A percentile compares a stretch with the other conserved stretches of the same genome.
Evolutionary conservation across 1,284 basidiomycete species (phyloP).

Genomic region (Sporisorium exsertum): DNA sequence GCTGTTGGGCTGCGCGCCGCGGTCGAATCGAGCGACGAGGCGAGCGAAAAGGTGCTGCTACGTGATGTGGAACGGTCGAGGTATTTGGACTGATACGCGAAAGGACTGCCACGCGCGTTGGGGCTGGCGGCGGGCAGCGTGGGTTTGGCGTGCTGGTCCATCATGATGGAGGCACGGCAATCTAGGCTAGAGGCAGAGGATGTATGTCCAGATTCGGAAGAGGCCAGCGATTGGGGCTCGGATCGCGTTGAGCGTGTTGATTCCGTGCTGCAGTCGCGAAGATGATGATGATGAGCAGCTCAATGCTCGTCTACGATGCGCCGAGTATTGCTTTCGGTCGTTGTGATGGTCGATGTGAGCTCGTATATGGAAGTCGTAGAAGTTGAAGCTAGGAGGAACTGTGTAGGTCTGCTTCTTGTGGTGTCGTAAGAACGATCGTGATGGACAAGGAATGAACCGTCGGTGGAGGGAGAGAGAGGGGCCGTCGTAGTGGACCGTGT

Average conservation of each 20-base stretch:
- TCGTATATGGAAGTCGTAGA: slow-evolving; percentile 2
- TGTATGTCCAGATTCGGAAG: background rate
- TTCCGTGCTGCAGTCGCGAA: background rate
- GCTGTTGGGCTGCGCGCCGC: slow-evolving; percentile 10
- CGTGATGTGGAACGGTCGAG: slow-evolving; percentile 60
- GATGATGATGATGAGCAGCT: background rate
- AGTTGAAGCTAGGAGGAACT: background rate
- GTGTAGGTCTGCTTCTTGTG: background rate
- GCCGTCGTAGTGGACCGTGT: slow-evolving; percentile 7
- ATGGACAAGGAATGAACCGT: background rate
- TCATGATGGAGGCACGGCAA: slow-evolving; percentile 19
- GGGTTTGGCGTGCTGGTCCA: slow-evolving; percentile 50
- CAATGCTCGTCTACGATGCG: background rate
- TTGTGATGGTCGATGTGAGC: background rate
- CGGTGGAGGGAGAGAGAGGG: background rate
- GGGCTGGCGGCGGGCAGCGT: slow-evolving; percentile 50
- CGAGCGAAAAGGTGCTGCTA: slow-evolving; percentile 59
- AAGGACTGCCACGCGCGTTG: slow-evolving; percentile 54
- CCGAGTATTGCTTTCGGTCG: background rate
- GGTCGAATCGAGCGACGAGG: slow-evolving; percentile 25
- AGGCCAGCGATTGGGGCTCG: background rate
- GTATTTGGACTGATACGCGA: slow-evolving; percentile 64
- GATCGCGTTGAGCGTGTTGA: background rate
- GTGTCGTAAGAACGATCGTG: background rate
- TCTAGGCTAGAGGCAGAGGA: background rate